Base-by-base conservation (phyloP, 345 rosid species). In the Cardiospermum halicacabum region DNA sequence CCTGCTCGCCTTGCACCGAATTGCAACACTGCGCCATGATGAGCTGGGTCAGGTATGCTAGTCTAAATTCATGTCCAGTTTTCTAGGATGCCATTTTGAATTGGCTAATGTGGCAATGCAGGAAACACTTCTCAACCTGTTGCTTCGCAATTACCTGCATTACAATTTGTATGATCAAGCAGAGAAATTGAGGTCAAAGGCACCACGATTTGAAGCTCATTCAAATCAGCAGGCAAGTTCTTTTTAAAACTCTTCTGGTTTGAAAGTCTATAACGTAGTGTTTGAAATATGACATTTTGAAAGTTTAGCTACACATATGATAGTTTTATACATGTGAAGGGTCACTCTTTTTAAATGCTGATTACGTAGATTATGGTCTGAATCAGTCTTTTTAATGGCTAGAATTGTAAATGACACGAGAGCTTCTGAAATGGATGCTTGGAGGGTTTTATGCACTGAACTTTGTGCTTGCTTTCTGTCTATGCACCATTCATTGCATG, bases 131-230 rank as follows among this genome's bases (percentile, higher is more conserved):
- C 87, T 83, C 56, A 83, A 80, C 60, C 67, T 83, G 65, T 64
- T 83, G 19, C 84, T 83, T 28, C 87, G 85, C 73, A 83, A 83
- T 68, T 83, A 83, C 66, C 87, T 83, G 62, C 85, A 83, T 66
- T 83, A 83, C 79, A 80, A 80, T 64, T 72, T 83, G 50, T 83
- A 83, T 74, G 87, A 83, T 63, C 87, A 80, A 59, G 87, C 85
- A 16, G 87, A 83, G 75, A 83, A 83, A 77, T 73, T 83, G 69
- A 76, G 87, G 65, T 80, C 87, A 5, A 83, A 83, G 67, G 87
- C 87, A 21, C 87, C 87, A 13, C 66, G 81, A 68, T 83, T 83
- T 75, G 87, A 83, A 76, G 79, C 84, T 42, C 84, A 77, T 69
- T 80, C 84, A 42, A 80, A 80, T 56, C 84, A 80, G 55, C 84